These are phyloP conservation scores for Ilyonectria robusta DNA, from an alignment of 2,329 filamentous ascomycete genomes.

Conservation along the genomic window DNA sequence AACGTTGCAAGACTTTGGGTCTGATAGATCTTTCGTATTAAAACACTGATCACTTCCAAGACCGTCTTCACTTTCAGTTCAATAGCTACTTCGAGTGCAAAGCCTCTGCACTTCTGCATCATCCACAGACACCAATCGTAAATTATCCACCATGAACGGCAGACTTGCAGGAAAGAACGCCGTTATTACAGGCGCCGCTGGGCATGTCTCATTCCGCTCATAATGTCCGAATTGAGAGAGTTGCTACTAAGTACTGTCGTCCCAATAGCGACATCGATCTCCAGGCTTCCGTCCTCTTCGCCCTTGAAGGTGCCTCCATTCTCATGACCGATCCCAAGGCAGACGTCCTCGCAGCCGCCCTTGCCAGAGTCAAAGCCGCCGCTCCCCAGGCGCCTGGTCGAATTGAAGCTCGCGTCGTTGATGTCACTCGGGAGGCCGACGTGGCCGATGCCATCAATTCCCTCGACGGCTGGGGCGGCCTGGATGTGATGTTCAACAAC, in stretches of 20 bases:
- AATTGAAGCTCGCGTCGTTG: constrained; percentile 58
- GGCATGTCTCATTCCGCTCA: constrained; percentile 64
- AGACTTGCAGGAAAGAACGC: constrained; percentile 71
- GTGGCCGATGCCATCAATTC: constrained; percentile 77
- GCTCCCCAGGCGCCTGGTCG: constrained; percentile 62
- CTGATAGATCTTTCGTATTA: no score
- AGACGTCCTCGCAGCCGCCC: constrained; percentile 80
- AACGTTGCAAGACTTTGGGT: no score
- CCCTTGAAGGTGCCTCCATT: constrained; percentile 85
- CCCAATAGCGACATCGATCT: constrained; percentile 85
- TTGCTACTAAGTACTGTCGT: background rate
- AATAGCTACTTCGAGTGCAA: no score
- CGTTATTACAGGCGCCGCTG: constrained; percentile 85
- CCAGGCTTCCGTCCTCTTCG: constrained; percentile 89
- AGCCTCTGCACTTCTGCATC: no score
- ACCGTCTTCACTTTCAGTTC: no score
- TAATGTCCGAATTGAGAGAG: no score
- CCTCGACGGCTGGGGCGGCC: constrained; percentile 86
- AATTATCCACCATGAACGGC: constrained; percentile 48
- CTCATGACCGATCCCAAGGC: constrained; percentile 87
- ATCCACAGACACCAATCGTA: no score
- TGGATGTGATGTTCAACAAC: constrained; percentile 96
- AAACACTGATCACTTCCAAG: no score
- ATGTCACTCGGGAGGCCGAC: constrained; percentile 87
- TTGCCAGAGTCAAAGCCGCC: constrained; percentile 79